A percentile compares a stretch with the other conserved stretches of the same genome.
These are phyloP conservation scores for Alternaria gaisen DNA, from an alignment of 2,329 filamentous ascomycete species.

Conservation along the genomic window DNA sequence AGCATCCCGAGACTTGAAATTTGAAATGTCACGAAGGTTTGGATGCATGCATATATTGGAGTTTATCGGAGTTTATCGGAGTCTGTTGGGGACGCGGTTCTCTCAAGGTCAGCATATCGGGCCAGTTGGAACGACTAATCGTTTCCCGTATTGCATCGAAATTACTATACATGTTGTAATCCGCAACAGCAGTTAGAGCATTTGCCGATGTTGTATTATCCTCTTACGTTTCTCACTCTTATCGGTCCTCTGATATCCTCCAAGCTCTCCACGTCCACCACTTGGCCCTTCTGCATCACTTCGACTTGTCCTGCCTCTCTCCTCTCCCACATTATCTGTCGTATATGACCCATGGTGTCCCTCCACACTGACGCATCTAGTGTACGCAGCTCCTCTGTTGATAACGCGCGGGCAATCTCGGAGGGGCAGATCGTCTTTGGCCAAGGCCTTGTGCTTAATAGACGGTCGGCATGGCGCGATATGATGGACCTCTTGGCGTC, in stretches of 20 bases:
- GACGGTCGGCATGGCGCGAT: conserved; percentile 31
- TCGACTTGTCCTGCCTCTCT: conserved; percentile 55
- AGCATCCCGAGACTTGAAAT: conserved; percentile 34
- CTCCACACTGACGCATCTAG: conserved; percentile 52
- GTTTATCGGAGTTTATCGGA: conserved; percentile 7
- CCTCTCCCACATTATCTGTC: conserved; percentile 55
- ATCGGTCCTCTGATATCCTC: conserved; percentile 59
- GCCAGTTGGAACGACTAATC: conserved; percentile 8
- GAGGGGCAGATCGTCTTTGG: conserved; percentile 65
- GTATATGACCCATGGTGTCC: conserved; percentile 58
- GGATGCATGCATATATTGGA: conserved; percentile 10
- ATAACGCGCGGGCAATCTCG: conserved; percentile 59
- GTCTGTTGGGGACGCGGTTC: not conserved
- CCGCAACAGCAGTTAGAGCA: not conserved
- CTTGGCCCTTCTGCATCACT: conserved; percentile 59
- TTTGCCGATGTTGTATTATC: not conserved
- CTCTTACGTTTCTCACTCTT: conserved; percentile 46
- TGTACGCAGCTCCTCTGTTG: conserved; percentile 49
- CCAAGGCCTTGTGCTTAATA: conserved; percentile 44
- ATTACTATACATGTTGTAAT: conserved; percentile 15
- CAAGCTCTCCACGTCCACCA: conserved; percentile 45
- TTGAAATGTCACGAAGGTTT: not conserved
- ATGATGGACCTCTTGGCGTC: conserved; percentile 26
- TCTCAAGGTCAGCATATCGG: conserved; percentile 12
- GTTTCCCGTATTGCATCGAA: conserved; percentile 10